A percentile compares a stretch with the other conserved stretches of the same genome.
Evolutionary conservation across 202 grass and related monocot species (phyloP).

Genomic region (Cymbopogon flexuosus): DNA sequence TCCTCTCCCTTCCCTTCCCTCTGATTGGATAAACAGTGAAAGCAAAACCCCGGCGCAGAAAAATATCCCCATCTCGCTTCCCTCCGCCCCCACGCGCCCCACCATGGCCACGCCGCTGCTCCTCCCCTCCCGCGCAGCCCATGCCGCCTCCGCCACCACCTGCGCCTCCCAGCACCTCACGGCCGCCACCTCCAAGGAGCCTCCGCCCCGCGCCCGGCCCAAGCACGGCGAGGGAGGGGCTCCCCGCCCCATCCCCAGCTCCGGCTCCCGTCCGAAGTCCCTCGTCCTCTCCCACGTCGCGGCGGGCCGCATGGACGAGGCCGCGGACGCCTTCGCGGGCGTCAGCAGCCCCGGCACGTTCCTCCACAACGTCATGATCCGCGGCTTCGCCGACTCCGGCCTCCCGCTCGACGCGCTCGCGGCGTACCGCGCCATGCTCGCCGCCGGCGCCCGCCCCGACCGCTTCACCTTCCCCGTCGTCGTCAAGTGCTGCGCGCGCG

Average conservation of each 20-base stretch:
- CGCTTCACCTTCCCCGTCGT: slow-evolving; percentile 77
- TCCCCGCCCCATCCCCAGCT: not conserved
- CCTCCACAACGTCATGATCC: slow-evolving; percentile 83
- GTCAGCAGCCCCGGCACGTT: slow-evolving; percentile 41
- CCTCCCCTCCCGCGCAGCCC: slow-evolving; percentile 32
- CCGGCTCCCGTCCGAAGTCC: slow-evolving; percentile 17
- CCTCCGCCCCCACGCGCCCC: not conserved
- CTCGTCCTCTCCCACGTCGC: slow-evolving; percentile 45
- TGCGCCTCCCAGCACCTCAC: slow-evolving; percentile 38
- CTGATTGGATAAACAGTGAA: slow-evolving; percentile 25
- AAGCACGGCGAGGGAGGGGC: slow-evolving; percentile 11
- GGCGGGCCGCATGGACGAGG: slow-evolving; percentile 57
- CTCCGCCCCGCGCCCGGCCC: slow-evolving; percentile 25
- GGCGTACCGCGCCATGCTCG: slow-evolving; percentile 55
- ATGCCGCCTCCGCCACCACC: slow-evolving; percentile 19
- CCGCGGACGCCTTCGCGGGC: slow-evolving; percentile 39
- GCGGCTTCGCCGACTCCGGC: slow-evolving; percentile 51
- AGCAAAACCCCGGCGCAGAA: slow-evolving; percentile 1
- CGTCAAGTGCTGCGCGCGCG: slow-evolving; percentile 62
- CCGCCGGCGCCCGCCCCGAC: slow-evolving; percentile 43
- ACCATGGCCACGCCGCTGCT: slow-evolving; percentile 48
- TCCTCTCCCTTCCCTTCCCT: slow-evolving; percentile 23
- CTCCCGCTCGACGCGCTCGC: slow-evolving; percentile 42
- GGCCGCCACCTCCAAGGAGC: slow-evolving; percentile 41
- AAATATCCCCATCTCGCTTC: slow-evolving; percentile 5